Conservation (phyloP, 2,329 filamentous ascomycete genomes). For the Pseudogymnoascus sp. region DNA sequence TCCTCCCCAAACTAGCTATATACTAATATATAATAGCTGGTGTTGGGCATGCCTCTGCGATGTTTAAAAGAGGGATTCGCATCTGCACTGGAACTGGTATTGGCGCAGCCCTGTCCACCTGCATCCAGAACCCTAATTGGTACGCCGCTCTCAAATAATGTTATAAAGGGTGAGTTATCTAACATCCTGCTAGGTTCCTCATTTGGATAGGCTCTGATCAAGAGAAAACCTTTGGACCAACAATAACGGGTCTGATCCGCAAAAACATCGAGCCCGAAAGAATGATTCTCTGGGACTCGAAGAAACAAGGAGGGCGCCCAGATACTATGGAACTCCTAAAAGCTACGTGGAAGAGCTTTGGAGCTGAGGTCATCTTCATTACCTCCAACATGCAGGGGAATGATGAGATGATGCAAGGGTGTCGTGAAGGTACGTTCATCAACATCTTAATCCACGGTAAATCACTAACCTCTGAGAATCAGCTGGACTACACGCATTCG, state of each 20-base stretch:
- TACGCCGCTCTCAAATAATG: constrained; percentile 14
- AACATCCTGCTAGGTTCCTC: constrained; percentile 29
- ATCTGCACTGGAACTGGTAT: constrained; percentile 37
- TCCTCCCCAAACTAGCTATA: not conserved
- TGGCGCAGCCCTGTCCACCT: constrained; percentile 35
- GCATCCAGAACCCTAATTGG: constrained; percentile 35
- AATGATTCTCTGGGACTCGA: constrained; percentile 37
- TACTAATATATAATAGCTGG: constrained; percentile 29
- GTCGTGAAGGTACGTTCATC: constrained; percentile 29
- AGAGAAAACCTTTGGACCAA: constrained; percentile 35
- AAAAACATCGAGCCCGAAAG: constrained; percentile 34
- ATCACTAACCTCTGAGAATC: constrained; percentile 12
- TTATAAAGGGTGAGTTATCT: constrained; percentile 4
- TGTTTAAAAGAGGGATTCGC: constrained; percentile 36
- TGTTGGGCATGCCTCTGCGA: constrained; percentile 35
- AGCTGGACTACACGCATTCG: constrained; percentile 34
- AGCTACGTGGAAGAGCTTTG: constrained; percentile 33
- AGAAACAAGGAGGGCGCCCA: constrained; percentile 34
- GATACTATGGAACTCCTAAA: constrained; percentile 33
- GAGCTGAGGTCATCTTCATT: constrained; percentile 37
- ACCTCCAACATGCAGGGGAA: constrained; percentile 35
- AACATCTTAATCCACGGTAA: not conserved
- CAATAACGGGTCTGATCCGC: constrained; percentile 32
- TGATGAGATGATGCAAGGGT: constrained; percentile 38
- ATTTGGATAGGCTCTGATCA: constrained; percentile 38